Base-by-base conservation (phyloP, 768 basidiomycete species). In the Leccinum rimulosum region DNA sequence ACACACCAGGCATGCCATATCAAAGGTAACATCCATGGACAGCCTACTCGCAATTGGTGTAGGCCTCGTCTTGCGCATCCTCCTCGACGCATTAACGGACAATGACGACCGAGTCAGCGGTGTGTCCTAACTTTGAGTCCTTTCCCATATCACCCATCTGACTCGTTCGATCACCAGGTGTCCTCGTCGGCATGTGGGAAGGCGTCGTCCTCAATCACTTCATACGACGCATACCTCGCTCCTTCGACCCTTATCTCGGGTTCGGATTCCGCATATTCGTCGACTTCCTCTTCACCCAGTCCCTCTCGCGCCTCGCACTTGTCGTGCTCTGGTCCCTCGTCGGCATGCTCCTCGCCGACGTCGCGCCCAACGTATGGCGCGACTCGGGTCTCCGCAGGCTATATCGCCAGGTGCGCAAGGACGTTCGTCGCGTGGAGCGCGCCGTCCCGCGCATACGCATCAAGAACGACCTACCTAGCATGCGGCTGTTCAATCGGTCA, bases 131-230 rank as follows among this genome's bases (percentile, higher is more conserved):
- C 19, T 38, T 43, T 28, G n/a, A n/a, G n/a, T 15, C 15, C 19
- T 1, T 54, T 48, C 27, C 33, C 49, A 3, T 52, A 17, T 9
- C 4, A 2, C 33, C 38, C 59, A 45, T 28, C 55, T 64, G 19
- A 64, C 38, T 36, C 31, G 5, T 33, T 22, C 22, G 22, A 22
- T 22, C 22, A 22, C 22, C 56, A 81, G 84, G 85, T 17, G 84
- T 85, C 14, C 79, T 91, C 57, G 77, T 92, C 55, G 90, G 89
- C 8, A 75, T 91, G 19, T 91, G 89, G 88, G 89, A 91, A 72
- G 89, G 90, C 51, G 80, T 88, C 27, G 83, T 90, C 38, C 77
- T 89, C 56, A 82, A 84, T 43, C 89, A 91, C 64, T 90, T 89
- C 70, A 72, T 88, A 62, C 81, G 80, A 60, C 87, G 87, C 68